phyloP scores from a whole-genome alignment of 1,284 basidiomycete species.

The Grifola frondosa region DNA sequence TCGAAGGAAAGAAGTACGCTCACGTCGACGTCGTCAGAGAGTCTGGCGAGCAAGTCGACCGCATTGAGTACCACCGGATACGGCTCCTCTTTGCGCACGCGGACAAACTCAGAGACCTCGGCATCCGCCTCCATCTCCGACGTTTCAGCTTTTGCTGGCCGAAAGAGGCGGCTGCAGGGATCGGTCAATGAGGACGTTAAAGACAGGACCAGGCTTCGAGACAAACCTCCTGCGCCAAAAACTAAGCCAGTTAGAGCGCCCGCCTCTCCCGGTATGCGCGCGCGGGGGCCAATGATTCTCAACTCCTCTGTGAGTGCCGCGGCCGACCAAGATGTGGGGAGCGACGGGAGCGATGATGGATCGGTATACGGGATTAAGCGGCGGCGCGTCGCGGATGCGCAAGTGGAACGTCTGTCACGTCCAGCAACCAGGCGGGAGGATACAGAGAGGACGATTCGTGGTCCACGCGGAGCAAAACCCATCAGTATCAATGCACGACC shows the following conservation, averaged over 20 bases:
- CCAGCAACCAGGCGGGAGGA: constrained; percentile 6
- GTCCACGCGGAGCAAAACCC: too few species aligned
- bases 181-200: constrained; percentile 14
- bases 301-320: not conserved
- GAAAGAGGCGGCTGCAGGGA: constrained; percentile 27
- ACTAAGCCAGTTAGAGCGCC: constrained; percentile 5
- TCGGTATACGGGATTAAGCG: too few species aligned
- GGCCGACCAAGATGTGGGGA: constrained; percentile 1
- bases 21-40: constrained; percentile 38
- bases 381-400: constrained; percentile 9
- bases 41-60: constrained; percentile 38
- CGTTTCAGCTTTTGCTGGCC: constrained; percentile 21
- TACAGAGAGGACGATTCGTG: constrained; percentile 9
- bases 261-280: constrained; percentile 2
- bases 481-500: too few species aligned
- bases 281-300: constrained; percentile 7
- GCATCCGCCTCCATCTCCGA: constrained; percentile 27
- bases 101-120: constrained; percentile 43
- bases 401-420: constrained; percentile 8
- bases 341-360: too few species aligned
- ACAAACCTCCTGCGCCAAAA: constrained; percentile 13
- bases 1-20: constrained; percentile 26
- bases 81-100: constrained; percentile 44
- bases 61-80: constrained; percentile 46
- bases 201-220: constrained; percentile 5